phyloP scores from a whole-genome alignment of 495 filamentous ascomycete genomes.

The Paragyromitra xinjiangensis region DNA sequence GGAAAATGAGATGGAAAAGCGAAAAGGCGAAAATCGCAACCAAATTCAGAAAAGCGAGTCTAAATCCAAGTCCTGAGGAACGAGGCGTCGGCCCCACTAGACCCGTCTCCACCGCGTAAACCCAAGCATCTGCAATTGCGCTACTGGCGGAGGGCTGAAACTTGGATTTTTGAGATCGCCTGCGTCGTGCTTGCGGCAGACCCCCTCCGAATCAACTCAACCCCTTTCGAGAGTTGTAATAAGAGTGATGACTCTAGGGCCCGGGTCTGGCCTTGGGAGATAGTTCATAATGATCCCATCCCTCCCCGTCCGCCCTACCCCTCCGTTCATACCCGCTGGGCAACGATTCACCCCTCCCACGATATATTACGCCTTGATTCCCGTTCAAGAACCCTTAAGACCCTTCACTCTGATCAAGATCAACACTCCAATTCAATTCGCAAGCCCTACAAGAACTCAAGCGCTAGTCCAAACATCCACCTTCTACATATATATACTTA shows the following conservation, averaged over 20 bases:
- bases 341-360: slow-evolving; percentile 45
- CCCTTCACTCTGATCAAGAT: slow-evolving; percentile 43
- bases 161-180: slow-evolving; percentile 54
- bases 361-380: slow-evolving; percentile 49
- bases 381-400: slow-evolving; percentile 24
- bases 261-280: slow-evolving; percentile 36
- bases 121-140: slow-evolving; percentile 52
- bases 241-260: slow-evolving; percentile 43
- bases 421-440: slow-evolving; percentile 37
- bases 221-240: slow-evolving; percentile 45
- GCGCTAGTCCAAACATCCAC: slow-evolving; percentile 5
- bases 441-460: slow-evolving; percentile 27
- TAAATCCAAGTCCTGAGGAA: slow-evolving; percentile 34
- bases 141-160: slow-evolving; percentile 56
- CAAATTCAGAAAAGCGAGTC: slow-evolving; percentile 37
- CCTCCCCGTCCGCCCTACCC: slow-evolving; percentile 47
- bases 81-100: slow-evolving; percentile 44
- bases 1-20: slow-evolving; percentile 34
- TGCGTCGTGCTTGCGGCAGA: slow-evolving; percentile 50
- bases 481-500: slow-evolving; percentile 22
- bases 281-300: slow-evolving; percentile 46
- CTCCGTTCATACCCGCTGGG: slow-evolving; percentile 36
- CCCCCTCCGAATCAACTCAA: slow-evolving; percentile 44
- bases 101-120: slow-evolving; percentile 41
- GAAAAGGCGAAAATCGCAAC: slow-evolving; percentile 22